Evolutionary conservation across 2,329 filamentous ascomycete species (phyloP).

Genomic region (Cryphonectria nitschkei): DNA sequence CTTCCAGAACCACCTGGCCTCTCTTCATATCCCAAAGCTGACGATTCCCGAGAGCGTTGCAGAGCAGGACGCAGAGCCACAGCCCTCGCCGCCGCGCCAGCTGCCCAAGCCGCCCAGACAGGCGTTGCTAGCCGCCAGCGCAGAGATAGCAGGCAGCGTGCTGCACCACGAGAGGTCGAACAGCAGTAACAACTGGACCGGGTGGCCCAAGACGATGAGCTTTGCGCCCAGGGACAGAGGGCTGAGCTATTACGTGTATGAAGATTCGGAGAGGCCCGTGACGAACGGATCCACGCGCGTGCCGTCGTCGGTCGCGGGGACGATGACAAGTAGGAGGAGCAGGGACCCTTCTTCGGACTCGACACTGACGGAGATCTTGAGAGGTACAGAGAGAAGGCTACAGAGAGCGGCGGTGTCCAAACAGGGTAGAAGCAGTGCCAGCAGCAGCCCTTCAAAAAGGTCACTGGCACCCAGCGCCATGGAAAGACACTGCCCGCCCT

Average conservation of each 20-base stretch:
- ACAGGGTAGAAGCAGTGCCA: constrained; percentile 12
- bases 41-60: constrained; percentile 22
- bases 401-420: constrained; percentile 34
- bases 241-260: constrained; percentile 26
- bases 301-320: constrained; percentile 18
- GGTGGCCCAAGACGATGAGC: constrained; percentile 8
- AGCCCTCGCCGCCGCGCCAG: constrained; percentile 25
- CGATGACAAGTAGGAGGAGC: constrained; percentile 31
- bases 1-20: constrained; percentile 25
- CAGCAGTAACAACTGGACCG: not conserved
- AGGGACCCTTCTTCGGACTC: constrained; percentile 47
- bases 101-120: constrained; percentile 28
- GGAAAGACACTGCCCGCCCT: constrained; percentile 36
- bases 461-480: constrained; percentile 22
- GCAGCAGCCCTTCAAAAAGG: constrained; percentile 2
- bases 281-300: constrained; percentile 19
- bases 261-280: constrained; percentile 22
- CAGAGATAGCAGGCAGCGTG: constrained; percentile 4
- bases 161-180: not conserved
- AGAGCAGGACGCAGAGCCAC: constrained; percentile 12
- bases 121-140: constrained; percentile 24
- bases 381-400: constrained; percentile 56
- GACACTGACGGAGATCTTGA: constrained; percentile 55
- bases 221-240: constrained; percentile 15
- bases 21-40: constrained; percentile 3